phyloP scores from a whole-genome alignment of 2,329 filamentous ascomycete genomes.

The Neocatenulostroma microsporum region DNA sequence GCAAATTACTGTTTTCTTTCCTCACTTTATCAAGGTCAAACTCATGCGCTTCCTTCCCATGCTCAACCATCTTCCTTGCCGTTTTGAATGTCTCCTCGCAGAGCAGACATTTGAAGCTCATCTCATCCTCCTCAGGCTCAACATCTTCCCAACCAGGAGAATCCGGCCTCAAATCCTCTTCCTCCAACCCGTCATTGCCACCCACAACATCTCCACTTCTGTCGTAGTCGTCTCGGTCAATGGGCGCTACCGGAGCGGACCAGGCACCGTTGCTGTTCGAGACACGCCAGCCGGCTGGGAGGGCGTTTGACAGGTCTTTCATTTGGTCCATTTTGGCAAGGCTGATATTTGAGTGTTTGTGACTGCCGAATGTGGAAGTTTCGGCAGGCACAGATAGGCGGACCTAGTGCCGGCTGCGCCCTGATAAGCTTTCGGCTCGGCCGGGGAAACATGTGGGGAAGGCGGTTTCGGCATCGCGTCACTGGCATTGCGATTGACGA shows the following conservation, averaged over 20 bases:
- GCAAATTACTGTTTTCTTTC: conserved; percentile 30
- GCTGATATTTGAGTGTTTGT: no score
- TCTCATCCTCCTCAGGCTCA: conserved; percentile 33
- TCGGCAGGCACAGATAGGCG: no score
- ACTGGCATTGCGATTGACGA: no score
- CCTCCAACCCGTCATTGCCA: conserved; percentile 13
- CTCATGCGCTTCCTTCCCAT: conserved; percentile 30
- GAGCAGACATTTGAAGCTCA: conserved; percentile 35
- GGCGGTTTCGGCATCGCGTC: no score
- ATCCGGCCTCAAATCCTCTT: conserved; percentile 24
- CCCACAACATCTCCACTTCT: conserved; percentile 17
- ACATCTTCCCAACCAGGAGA: conserved; percentile 40
- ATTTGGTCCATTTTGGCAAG: no score
- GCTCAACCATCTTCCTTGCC: conserved; percentile 30
- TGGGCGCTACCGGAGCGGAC: conserved; percentile 6
- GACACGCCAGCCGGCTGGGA: conserved; percentile 14
- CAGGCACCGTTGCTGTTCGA: conserved; percentile 11
- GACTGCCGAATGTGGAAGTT: no score
- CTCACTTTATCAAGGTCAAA: conserved; percentile 35
- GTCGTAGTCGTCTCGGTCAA: conserved; percentile 5
- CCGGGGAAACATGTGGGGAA: no score
- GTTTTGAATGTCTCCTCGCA: conserved; percentile 29
- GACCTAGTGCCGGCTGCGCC: no score
- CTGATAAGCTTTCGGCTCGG: no score
- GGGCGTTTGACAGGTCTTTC: no score